Evolutionary conservation across 352 stramenopile genomes (phyloP), one percentile per base, ranked within the genome.

Genomic region (Peronospora destructor): DNA sequence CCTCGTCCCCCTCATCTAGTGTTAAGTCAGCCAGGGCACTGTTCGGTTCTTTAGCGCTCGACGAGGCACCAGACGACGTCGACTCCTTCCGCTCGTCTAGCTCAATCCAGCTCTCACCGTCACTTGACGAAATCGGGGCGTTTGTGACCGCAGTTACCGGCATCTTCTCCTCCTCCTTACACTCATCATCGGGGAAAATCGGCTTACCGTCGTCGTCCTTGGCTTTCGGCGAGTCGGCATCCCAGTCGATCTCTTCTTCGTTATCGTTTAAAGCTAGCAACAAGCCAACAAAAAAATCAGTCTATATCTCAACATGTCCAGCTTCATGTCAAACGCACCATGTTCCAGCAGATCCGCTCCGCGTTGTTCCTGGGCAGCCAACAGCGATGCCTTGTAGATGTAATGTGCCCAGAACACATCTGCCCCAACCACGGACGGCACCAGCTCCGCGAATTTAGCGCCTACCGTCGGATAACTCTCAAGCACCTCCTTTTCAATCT

Each of bases 371-470:
- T 88, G 76, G 3, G 76, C 76, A 13, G 76, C 74, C 28, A 88
- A 34, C 6, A 84, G 59, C 43, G 73, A 84, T 14, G 74, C 73
- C 52, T 88, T 88, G 66, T 85, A 88, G 19, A 88, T 68, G 46
- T 88, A 88, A 39, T 88, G 67, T 0, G 59, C 49, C 76, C 76
- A 88, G 33, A 88, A 88, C 35, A 69, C 54, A 14, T 84, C 72
- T 2, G 45, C 58, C 13, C 68, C 61, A 14, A 88, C 56, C 6
- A 66, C 46, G 1, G 60, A 75, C 3, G 76, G 76, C 39, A 88
- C 76, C 7, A 88, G 56, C 50, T 84, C 76, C 3, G 52, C 40
- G 8, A 83, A 68, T 38, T 88, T 88, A 9, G 62, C 43, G 7
- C 65, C 56, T 4, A 85, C 74, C 8, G 71, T 71, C 9, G 76